Conservation (phyloP, 139 green algal genomes). For the Desmodesmus armatus region DNA sequence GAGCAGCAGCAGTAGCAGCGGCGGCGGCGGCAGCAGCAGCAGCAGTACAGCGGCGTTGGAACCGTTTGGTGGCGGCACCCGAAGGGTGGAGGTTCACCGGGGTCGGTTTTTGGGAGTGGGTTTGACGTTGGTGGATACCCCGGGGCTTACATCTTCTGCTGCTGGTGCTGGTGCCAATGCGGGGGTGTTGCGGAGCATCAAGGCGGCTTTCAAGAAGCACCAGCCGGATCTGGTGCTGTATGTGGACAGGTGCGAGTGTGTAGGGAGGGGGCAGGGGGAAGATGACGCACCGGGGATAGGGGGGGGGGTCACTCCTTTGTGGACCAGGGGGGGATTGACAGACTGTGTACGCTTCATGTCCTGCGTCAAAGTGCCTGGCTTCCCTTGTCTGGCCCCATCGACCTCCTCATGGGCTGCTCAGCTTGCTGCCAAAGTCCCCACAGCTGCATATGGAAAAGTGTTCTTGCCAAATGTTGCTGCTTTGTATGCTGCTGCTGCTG, state of each 20-base stretch:
- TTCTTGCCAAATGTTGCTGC: too few species aligned
- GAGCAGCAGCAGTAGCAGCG: slow-evolving; percentile 26
- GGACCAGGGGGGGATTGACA: too few species aligned
- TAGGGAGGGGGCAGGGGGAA: too few species aligned
- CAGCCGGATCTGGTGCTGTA: slow-evolving; percentile 69
- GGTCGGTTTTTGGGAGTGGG: slow-evolving; percentile 48
- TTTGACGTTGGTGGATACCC: slow-evolving; percentile 64
- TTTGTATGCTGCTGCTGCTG: background rate
- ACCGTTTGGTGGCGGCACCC: slow-evolving; percentile 57
- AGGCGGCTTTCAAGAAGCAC: slow-evolving; percentile 56
- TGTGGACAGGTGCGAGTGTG: slow-evolving; percentile 62
- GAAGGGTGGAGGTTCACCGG: slow-evolving; percentile 33
- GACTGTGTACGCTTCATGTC: too few species aligned
- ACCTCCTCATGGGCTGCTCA: too few species aligned
- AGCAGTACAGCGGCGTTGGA: slow-evolving; percentile 39
- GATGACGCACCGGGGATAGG: too few species aligned
- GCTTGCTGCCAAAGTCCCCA: too few species aligned
- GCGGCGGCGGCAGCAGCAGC: background rate
- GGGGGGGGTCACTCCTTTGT: too few species aligned
- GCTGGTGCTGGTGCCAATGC: slow-evolving; percentile 47
- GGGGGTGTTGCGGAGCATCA: slow-evolving; percentile 47
- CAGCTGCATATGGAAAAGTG: too few species aligned
- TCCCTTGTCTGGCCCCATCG: too few species aligned
- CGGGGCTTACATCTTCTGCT: slow-evolving; percentile 54
- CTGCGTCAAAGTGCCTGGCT: too few species aligned